phyloP scores from a whole-genome alignment of 2,329 filamentous ascomycete species.

The Colletotrichum filicis region DNA sequence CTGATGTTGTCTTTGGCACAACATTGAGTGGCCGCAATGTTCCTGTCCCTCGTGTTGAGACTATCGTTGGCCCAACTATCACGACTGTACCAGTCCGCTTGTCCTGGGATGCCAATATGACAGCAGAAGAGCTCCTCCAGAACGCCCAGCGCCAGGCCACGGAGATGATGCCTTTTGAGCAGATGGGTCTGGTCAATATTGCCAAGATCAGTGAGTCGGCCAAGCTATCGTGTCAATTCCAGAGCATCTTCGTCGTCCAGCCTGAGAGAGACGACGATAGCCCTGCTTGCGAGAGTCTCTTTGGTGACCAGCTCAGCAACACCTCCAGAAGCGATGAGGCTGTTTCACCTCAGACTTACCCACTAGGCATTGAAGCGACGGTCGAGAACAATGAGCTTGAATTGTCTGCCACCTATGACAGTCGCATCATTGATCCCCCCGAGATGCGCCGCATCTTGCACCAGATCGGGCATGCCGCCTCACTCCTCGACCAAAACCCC shows the following conservation, averaged over 20 bases:
- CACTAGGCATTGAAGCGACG: background rate
- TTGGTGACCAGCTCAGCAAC: background rate
- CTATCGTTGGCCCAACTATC: constrained; percentile 43
- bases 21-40: constrained; percentile 44
- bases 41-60: constrained; percentile 29
- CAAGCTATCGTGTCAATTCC: background rate
- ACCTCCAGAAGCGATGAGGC: background rate
- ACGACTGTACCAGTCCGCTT: constrained; percentile 17
- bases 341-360: background rate
- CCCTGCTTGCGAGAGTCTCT: background rate
- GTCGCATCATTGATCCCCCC: background rate
- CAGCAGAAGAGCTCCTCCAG: constrained; percentile 26
- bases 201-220: background rate
- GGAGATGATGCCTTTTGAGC: constrained; percentile 41
- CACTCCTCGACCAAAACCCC: background rate
- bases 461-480: background rate
- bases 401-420: background rate
- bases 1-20: constrained; percentile 52
- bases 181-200: constrained; percentile 45
- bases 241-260: background rate
- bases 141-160: constrained; percentile 42
- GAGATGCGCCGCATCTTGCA: background rate
- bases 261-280: background rate
- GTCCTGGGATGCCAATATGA: background rate
- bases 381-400: background rate